Evolutionary conservation across 345 rosid species (phyloP), one percentile per base, ranked within the genome.

Genomic region (Hypericum perforatum): DNA sequence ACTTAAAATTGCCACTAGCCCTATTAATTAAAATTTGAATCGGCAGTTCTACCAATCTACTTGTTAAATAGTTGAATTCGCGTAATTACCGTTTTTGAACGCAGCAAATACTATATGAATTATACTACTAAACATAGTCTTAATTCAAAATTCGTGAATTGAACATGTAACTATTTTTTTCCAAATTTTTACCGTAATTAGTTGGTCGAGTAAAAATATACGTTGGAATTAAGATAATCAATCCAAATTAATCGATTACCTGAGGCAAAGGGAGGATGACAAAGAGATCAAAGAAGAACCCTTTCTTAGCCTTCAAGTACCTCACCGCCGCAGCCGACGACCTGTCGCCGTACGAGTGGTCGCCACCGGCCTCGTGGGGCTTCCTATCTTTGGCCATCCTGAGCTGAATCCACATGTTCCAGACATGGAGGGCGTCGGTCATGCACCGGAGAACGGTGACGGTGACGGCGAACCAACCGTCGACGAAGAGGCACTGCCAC

Each of bases 401-500:
- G 59, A 92, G 61, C 52, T 80, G 86, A 52, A 85, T 62, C 86
- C 87, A 92, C 78, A 92, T 79, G 73, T 92, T 87, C 92, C 95
- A 92, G 3, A 87, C 65, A 65, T 92, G 94, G 60, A 92, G 64
- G 12, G 68, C 73, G 67, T 92, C 98, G 32, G 86, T 80, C 96
- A 85, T 83, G 78, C 95, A 92, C 53, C 96, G 82, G 74, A 92
- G 78, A 10, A 67, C 95, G 5, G 95, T 85, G 36, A 92, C 94
- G n/a, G 94, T 78, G 70, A 87, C 76, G 69, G 96, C 89, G 36
- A 87, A 81, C 96, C 95, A 85, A 3, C 98, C 92, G 29, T 91
- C 98, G 43, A 91, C 65, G 70, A 85, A 81, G 43, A 91, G 81
- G 66, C 95, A 87, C 86, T 76, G 76, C 54, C 75, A 82, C 12